Conservation (phyloP, 129 eudicot genomes). For the Smallanthus sonchifolius region DNA sequence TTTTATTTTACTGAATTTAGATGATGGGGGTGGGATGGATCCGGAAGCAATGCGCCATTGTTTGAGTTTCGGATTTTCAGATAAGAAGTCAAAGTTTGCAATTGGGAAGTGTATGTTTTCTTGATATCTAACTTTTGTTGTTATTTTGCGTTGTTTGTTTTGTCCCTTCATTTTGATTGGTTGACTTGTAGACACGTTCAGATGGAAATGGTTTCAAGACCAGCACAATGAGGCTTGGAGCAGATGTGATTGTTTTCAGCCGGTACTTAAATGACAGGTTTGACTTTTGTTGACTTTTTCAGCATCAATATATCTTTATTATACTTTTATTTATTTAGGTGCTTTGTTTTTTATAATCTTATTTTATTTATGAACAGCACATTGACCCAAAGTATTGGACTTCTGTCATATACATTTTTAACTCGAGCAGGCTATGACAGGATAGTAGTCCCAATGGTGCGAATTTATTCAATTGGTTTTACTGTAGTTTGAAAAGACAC, state of each 20-base stretch:
- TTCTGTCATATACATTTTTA: conserved; percentile 68
- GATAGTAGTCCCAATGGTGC: conserved; percentile 74
- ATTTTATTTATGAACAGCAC: conserved; percentile 26
- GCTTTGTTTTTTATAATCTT: background rate
- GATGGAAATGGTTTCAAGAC: conserved; percentile 84
- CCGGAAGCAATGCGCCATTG: conserved; percentile 61
- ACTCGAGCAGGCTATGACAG: conserved; percentile 60
- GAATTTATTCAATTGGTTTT: conserved; percentile 4
- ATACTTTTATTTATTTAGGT: background rate
- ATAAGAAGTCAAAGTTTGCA: conserved; percentile 52
- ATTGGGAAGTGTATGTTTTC: conserved; percentile 66
- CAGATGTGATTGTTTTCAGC: conserved; percentile 65
- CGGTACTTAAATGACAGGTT: conserved; percentile 43
- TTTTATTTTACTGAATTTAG: conserved; percentile 26
- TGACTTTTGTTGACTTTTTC: background rate
- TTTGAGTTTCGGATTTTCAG: conserved; percentile 72
- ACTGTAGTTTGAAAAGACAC: background rate
- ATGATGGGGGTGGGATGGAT: conserved; percentile 76
- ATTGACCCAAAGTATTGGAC: conserved; percentile 66
- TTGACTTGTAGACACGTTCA: conserved; percentile 50
- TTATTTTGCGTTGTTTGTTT: conserved; percentile 1
- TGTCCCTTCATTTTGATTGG: conserved; percentile 34
- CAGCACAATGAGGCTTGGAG: conserved; percentile 77
- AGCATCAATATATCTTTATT: conserved; percentile 1
- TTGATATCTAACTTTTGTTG: background rate